These are phyloP conservation scores for Abelmoschus esculentus DNA, from an alignment of 345 rosid species.

Conservation along the genomic window DNA sequence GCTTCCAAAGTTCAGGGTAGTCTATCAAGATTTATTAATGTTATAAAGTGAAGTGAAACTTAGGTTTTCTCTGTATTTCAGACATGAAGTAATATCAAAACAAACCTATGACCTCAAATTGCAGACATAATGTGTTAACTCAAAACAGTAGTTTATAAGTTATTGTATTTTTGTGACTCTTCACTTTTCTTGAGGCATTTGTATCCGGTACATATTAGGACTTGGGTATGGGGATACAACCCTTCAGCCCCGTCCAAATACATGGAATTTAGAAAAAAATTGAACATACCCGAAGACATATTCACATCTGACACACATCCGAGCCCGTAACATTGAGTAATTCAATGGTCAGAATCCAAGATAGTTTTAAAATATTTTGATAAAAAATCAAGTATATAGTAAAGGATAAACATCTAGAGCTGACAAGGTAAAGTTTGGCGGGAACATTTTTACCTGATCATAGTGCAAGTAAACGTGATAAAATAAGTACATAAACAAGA, in stretches of 20 bases:
- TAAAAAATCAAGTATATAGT: not conserved
- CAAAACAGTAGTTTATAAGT: not conserved
- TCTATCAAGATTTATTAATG: not conserved
- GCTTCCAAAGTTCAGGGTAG: not conserved
- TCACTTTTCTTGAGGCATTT: not conserved
- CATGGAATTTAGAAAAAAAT: not conserved
- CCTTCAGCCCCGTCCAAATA: not conserved
- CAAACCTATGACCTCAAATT: not conserved
- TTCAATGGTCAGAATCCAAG: not conserved
- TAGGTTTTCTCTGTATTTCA: not conserved
- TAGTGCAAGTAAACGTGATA: constrained; percentile 44
- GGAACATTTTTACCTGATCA: constrained; percentile 33
- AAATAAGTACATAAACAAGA: constrained; percentile 43
- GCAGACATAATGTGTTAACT: not conserved
- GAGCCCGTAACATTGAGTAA: not conserved
- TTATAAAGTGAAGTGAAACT: too few relatives aligned
- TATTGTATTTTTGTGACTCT: not conserved
- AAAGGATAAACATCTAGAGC: not conserved
- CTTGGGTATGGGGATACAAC: not conserved
- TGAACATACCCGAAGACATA: not conserved
- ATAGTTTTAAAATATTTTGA: not conserved
- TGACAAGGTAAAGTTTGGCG: not conserved
- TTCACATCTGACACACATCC: not conserved
- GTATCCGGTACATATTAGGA: not conserved
- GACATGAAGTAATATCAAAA: not conserved